phyloP scores from a whole-genome alignment of 345 rosid species.

The Turnera subulata region DNA sequence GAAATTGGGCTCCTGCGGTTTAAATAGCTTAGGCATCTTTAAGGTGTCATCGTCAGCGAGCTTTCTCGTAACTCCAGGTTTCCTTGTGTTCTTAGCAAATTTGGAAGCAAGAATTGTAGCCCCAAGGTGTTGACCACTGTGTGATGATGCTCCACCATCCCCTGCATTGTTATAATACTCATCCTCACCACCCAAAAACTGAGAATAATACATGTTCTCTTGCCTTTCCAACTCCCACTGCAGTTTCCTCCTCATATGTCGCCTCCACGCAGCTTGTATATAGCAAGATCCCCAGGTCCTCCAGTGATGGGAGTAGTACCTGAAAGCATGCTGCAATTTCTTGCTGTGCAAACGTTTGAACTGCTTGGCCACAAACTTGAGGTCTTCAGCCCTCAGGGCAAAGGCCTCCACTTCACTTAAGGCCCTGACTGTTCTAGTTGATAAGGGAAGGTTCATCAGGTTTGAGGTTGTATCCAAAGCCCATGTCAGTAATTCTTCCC shows the following conservation, averaged over 20 bases:
- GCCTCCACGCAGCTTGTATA: conserved; percentile 73
- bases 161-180: not conserved
- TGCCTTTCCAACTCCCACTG: conserved; percentile 61
- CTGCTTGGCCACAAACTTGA: conserved; percentile 72
- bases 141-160: conserved; percentile 12
- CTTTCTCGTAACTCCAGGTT: conserved; percentile 31
- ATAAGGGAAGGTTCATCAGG: conserved; percentile 51
- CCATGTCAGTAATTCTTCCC: conserved; percentile 89
- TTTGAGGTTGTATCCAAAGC: conserved; percentile 50
- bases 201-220: conserved; percentile 35
- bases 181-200: conserved; percentile 13
- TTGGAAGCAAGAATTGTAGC: conserved; percentile 63
- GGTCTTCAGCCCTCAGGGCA: conserved; percentile 68
- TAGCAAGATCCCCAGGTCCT: conserved; percentile 80
- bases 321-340: conserved; percentile 82
- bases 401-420: conserved; percentile 70
- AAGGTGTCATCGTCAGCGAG: conserved; percentile 47
- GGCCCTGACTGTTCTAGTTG: conserved; percentile 65
- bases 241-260: conserved; percentile 51
- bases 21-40: conserved; percentile 84
- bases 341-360: conserved; percentile 83
- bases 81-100: conserved; percentile 59
- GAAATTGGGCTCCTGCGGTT: conserved; percentile 80
- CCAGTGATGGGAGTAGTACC: conserved; percentile 96
- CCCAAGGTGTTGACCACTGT: conserved; percentile 38